Evolutionary conservation across 306 rosid genomes (phyloP), one percentile per base, ranked within the genome.

Genomic region (Benincasa hispida): DNA sequence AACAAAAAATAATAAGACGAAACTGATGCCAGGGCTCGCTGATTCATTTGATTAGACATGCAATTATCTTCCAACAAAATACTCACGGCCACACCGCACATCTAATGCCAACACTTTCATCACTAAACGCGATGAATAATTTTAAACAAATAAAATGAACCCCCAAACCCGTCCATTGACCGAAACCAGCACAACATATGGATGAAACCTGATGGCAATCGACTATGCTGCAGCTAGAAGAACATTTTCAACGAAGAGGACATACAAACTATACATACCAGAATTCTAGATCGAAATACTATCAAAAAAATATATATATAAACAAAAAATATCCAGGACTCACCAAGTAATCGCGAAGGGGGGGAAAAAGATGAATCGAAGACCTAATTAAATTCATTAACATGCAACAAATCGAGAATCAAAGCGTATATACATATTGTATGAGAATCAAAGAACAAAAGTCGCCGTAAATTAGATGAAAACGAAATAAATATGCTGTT

Each of bases 351-450:
- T 50, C 27, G 60, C 22, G 76, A 70, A 10, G 11, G 76, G 21
- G 56, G 2, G 6, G 22, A 56, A 75, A 34, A 57, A 70, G 24
- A 25, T 4, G 79, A 87, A 77, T 76, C 74, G 27, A 67, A 74
- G 51, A 77, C 87, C 79, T 65, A 70, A 84, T 60, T 61, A 45
- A 67, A 69, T 82, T 77, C 62, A 80, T 72, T 66, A 22, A 59
- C 86, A 61, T 34, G 80, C 84, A 51, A 72, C 78, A 74, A 77
- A 78, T 68, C 77, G 53, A 32, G 79, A 85, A 81, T 47, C 3
- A 41, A 87, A 62, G 48, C 58, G 24, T 13, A 34, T 54, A 81
- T 54, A 79, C 66, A 67, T 75, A 78, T 75, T 30, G 78, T 75
- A 57, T n/a, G 39, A 45, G 27, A 86, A 66, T 79, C 67, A 39